A percentile compares a stretch with the other conserved stretches of the same genome.
Conservation (phyloP, 768 basidiomycete genomes). For the Tricholoma saponaceum region DNA sequence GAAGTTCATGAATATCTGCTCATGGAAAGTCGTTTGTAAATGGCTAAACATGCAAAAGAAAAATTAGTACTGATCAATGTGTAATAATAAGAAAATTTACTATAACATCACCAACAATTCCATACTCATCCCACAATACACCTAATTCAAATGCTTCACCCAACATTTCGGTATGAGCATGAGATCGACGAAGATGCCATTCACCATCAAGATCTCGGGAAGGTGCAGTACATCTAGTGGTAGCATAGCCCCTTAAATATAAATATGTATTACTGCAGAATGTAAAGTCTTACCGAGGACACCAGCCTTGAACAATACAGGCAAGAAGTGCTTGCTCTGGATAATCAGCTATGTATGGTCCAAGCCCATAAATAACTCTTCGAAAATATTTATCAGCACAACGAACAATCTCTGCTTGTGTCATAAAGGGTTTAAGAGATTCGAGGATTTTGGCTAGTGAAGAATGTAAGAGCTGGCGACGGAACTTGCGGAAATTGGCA, state of each 20-base stretch:
- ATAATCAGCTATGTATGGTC: conserved; percentile 26
- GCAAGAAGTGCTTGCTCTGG: conserved; percentile 21
- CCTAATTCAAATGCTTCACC: conserved; percentile 11
- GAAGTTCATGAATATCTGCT: conserved; percentile 24
- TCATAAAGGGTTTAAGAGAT: conserved; percentile 19
- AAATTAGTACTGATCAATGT: not conserved
- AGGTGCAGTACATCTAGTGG: conserved; percentile 7
- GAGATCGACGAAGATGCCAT: conserved; percentile 10
- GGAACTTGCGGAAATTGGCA: conserved; percentile 13
- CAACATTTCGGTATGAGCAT: conserved; percentile 15
- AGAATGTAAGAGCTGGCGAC: conserved; percentile 16
- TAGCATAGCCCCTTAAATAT: not conserved
- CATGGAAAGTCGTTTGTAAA: conserved; percentile 24
- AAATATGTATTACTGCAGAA: not conserved
- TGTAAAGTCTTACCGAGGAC: conserved; percentile 18
- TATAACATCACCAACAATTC: too few species aligned
- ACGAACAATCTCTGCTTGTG: conserved; percentile 14
- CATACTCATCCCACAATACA: conserved; percentile 21
- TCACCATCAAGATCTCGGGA: conserved; percentile 17
- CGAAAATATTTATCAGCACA: conserved; percentile 22
- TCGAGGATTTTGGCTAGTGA: conserved; percentile 14
- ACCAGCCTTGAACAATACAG: conserved; percentile 21
- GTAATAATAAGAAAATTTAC: conserved; percentile 11
- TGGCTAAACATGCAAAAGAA: conserved; percentile 18
- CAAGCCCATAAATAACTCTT: conserved; percentile 20